phyloP scores from a whole-genome alignment of 306 rosid species.

The Castanea sativa region DNA sequence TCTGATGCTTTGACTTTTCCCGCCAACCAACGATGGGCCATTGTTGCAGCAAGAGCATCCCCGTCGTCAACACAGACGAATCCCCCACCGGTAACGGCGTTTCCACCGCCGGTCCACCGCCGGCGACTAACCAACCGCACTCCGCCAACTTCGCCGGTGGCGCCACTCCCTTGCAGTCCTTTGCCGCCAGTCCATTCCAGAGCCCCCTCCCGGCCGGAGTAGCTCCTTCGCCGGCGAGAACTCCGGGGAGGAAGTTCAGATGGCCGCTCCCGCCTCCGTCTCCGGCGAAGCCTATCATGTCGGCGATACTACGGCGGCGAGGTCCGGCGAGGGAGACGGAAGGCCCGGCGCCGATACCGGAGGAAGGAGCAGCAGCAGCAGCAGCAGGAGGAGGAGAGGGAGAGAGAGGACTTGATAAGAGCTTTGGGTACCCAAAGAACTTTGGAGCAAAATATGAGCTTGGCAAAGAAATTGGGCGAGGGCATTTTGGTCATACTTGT shows the following conservation, averaged over 20 bases:
- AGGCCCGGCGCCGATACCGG: constrained; percentile 85
- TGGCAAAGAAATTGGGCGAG: constrained; percentile 93
- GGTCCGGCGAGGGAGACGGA: constrained; percentile 62
- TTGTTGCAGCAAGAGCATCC: constrained; percentile 65
- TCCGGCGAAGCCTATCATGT: constrained; percentile 97
- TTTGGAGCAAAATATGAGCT: constrained; percentile 79
- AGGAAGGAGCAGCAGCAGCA: constrained; percentile 31
- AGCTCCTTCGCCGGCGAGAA: constrained; percentile 87
- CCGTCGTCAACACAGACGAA: constrained; percentile 52
- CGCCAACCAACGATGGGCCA: constrained; percentile 52
- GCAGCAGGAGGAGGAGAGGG: constrained; percentile 30
- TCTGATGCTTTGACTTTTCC: constrained; percentile 36
- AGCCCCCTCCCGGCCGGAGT: constrained; percentile 83
- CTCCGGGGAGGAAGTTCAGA: constrained; percentile 77
- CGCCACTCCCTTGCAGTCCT: constrained; percentile 38
- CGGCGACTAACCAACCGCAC: constrained; percentile 2
- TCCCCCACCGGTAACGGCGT: constrained; percentile 16
- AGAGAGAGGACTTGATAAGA: constrained; percentile 77
- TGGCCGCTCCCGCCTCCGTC: constrained; percentile 98
- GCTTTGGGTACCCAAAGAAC: constrained; percentile 83
- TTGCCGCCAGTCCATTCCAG: constrained; percentile 57
- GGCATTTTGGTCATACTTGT: constrained; percentile 98
- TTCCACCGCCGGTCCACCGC: constrained; percentile 21
- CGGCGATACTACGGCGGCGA: constrained; percentile 56
- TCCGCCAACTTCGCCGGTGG: constrained; percentile 25